These are phyloP conservation scores for Musa acuminata DNA, from an alignment of 176 grass and related monocot genomes.

Conservation along the genomic window DNA sequence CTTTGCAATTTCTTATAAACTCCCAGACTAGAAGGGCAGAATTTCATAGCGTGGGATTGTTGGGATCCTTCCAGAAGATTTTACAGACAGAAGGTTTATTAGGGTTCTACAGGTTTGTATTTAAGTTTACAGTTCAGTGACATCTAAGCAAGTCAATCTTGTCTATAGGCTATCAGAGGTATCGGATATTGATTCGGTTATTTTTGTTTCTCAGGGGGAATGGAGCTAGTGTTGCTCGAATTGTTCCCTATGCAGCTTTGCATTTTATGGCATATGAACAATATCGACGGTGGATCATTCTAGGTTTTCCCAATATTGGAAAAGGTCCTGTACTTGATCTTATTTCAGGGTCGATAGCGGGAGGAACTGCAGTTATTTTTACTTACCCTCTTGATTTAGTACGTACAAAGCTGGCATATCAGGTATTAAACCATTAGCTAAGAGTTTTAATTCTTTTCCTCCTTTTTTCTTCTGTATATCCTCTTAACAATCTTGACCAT, in stretches of 20 bases:
- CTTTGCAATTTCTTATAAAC: neutral
- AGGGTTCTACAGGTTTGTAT: constrained; percentile 80
- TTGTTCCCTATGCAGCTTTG: constrained; percentile 94
- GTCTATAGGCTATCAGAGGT: constrained; percentile 9
- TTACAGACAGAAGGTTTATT: constrained; percentile 77
- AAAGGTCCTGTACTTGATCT: constrained; percentile 88
- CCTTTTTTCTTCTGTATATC: neutral
- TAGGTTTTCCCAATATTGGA: constrained; percentile 66
- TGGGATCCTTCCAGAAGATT: constrained; percentile 75
- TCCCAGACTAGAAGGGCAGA: constrained; percentile 87
- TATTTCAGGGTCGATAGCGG: constrained; percentile 66
- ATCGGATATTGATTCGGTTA: neutral
- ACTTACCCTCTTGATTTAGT: constrained; percentile 96
- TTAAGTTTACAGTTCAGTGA: constrained; percentile 4
- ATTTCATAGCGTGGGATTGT: constrained; percentile 66
- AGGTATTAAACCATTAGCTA: constrained; percentile 33
- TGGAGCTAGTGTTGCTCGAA: constrained; percentile 86
- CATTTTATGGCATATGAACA: constrained; percentile 99
- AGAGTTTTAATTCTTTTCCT: constrained; percentile 1
- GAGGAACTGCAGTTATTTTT: constrained; percentile 87
- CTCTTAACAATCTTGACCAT: neutral
- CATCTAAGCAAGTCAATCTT: neutral
- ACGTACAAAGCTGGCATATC: constrained; percentile 86
- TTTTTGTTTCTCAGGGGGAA: constrained; percentile 51
- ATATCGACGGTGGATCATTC: constrained; percentile 85